These are phyloP conservation scores for Talaromyces sp. DNA, from an alignment of 2,329 filamentous ascomycete genomes.

Conservation along the genomic window DNA sequence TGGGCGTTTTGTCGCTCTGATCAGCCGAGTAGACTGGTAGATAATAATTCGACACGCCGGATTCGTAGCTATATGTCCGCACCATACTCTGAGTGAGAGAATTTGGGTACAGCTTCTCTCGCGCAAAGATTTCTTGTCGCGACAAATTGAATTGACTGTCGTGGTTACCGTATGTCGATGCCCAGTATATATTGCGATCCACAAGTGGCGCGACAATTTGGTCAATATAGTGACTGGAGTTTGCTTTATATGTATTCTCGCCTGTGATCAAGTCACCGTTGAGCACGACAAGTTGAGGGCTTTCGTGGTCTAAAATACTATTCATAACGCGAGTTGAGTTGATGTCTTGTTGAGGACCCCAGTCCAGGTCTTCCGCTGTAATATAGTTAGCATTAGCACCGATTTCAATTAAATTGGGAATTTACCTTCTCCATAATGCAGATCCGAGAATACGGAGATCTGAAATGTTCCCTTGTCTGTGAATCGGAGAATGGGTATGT, in stretches of 20 bases:
- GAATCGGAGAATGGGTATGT: slow-evolving; percentile 19
- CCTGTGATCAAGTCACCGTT: slow-evolving; percentile 70
- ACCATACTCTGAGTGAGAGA: slow-evolving; percentile 44
- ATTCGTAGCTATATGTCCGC: slow-evolving; percentile 21
- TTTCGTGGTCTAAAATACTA: slow-evolving; percentile 5
- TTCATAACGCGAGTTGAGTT: slow-evolving; percentile 14
- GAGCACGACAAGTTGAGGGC: slow-evolving; percentile 57
- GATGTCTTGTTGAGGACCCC: slow-evolving; percentile 13
- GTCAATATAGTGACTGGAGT: slow-evolving; percentile 56
- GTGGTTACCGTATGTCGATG: slow-evolving; percentile 67
- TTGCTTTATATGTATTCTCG: slow-evolving; percentile 54
- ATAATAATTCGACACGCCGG: slow-evolving; percentile 52
- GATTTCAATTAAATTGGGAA: background rate
- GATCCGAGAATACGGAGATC: slow-evolving; percentile 60
- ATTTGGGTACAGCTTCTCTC: slow-evolving; percentile 35
- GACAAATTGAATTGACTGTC: slow-evolving; percentile 58
- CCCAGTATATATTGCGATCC: slow-evolving; percentile 54
- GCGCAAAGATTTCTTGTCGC: slow-evolving; percentile 37
- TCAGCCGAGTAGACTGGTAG: slow-evolving; percentile 47
- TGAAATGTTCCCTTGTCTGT: slow-evolving; percentile 37
- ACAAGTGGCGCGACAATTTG: slow-evolving; percentile 56
- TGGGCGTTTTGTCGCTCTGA: slow-evolving; percentile 34
- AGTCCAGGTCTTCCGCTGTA: slow-evolving; percentile 11
- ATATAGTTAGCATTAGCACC: background rate
- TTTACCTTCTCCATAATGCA: slow-evolving; percentile 65